Base-by-base conservation (phyloP, 1,284 basidiomycete genomes). In the Apiotrichum akiyoshidainum region DNA sequence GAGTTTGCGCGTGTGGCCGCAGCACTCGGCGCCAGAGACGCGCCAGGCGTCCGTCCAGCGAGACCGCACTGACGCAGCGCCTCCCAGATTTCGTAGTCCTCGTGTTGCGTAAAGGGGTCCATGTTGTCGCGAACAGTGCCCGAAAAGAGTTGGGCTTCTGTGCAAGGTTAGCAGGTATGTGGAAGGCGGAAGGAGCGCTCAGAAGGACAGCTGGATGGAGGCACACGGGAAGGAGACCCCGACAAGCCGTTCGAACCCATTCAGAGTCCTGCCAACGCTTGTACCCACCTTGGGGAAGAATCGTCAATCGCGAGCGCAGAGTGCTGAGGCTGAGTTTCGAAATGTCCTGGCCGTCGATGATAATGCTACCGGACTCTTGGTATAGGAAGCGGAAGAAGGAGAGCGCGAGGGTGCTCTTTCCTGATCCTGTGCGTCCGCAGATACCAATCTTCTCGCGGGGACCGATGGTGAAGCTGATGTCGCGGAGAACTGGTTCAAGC, bases 361-460 rank as follows among this genome's bases (percentile, higher is more conserved):
- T 55, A 53, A 82, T 81, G 6, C 62, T 64, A 0, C 80, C 80
- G 5, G 66, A 52, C 26, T 70, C 68, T 37, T 79, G 77, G 59
- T 80, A 76, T 59, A 81, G 68, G 67, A 81, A 81, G 14, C 80
- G 74, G 76, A 81, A 81, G 71, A 81, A 79, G 0, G 76, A 78
- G 2, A 81, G 65, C 0, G 79, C 80, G 1, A 81, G 70, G 34
- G 77, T 74, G 44, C 65, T 68, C 62, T 75, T 76, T 3, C 75
- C 79, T 61, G 69, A 72, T 39, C 81, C 81, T 0, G 82, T 83
- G 16, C 81, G 68, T 5, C 82, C 82, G 42, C 81, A 81, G 35
- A 83, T 78, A 14, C 81, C 82, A 34, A 83, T 77, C 64, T 82
- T 82, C 61, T 81, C 78, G 22, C 77, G 74, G 0, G 80, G 77